Conservation (phyloP, 306 rosid genomes). For the Cucumis melo region DNA sequence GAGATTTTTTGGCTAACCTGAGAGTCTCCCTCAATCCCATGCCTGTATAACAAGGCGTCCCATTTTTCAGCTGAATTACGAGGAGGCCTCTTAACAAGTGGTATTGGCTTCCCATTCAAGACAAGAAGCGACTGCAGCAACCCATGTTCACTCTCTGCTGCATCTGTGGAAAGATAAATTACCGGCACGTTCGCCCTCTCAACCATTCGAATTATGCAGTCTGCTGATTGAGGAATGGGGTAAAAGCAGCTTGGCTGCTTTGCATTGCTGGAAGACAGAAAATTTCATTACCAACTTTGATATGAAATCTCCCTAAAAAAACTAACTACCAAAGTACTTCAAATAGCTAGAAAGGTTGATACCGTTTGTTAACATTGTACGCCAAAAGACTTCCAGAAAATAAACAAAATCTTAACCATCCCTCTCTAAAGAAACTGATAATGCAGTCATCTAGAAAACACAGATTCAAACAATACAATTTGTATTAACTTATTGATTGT, state of each 20-base stretch:
- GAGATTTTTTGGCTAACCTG: conserved; percentile 43
- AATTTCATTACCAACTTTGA: background rate
- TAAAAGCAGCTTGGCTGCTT: conserved; percentile 82
- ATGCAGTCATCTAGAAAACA: background rate
- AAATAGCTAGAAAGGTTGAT: background rate
- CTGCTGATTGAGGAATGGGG: conserved; percentile 97
- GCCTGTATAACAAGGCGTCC: conserved; percentile 92
- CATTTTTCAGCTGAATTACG: conserved; percentile 90
- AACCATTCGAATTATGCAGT: conserved; percentile 53
- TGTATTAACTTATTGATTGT: background rate
- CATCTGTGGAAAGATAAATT: conserved; percentile 87
- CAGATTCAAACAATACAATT: background rate
- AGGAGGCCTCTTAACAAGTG: conserved; percentile 75
- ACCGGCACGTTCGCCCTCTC: conserved; percentile 58
- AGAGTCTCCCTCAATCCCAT: conserved; percentile 52
- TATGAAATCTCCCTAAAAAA: background rate
- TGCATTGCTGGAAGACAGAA: conserved; percentile 45
- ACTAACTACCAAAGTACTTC: background rate
- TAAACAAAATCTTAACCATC: background rate
- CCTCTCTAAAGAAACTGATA: background rate
- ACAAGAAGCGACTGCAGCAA: conserved; percentile 70
- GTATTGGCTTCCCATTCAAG: conserved; percentile 56
- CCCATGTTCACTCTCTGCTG: conserved; percentile 83
- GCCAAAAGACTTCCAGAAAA: background rate
- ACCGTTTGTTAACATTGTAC: background rate